Conservation (phyloP, 495 filamentous ascomycete genomes). For the Cryomyces antarcticus region DNA sequence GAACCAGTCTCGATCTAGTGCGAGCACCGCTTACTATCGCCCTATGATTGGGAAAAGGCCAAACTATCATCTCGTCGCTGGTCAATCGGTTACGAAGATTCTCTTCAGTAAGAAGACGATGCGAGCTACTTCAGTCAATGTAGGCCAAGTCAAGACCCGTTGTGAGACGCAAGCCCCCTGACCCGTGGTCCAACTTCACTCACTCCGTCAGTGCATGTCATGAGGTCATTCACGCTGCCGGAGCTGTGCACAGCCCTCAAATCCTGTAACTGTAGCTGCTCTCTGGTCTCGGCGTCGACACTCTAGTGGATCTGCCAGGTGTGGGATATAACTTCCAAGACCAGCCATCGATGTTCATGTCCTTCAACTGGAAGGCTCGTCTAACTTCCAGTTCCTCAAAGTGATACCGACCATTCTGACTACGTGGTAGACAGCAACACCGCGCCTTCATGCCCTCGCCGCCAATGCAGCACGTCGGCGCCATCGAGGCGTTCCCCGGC, state of each 20-base stretch:
- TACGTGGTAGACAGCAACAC: too few relatives aligned
- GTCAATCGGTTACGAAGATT: conserved; percentile 25
- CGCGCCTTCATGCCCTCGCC: conserved; percentile 16
- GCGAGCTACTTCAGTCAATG: too few relatives aligned
- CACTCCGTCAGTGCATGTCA: conserved; percentile 8
- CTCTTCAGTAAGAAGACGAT: conserved; percentile 16
- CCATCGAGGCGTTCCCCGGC: conserved; percentile 13
- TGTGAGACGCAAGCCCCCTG: too few relatives aligned
- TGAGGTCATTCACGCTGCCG: conserved; percentile 34
- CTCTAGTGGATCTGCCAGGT: conserved; percentile 24
- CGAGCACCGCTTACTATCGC: conserved; percentile 27
- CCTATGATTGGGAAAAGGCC: conserved; percentile 19
- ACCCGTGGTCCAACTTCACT: conserved; percentile 1
- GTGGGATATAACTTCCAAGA: conserved; percentile 37
- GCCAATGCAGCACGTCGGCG: conserved; percentile 16
- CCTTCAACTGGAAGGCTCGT: neutral
- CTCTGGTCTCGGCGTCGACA: conserved; percentile 20
- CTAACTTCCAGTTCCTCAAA: too few relatives aligned
- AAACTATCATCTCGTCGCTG: conserved; percentile 26
- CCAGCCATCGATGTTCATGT: neutral
- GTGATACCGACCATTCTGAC: too few relatives aligned
- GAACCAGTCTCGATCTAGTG: conserved; percentile 30
- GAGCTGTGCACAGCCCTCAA: conserved; percentile 30
- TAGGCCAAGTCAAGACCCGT: too few relatives aligned
- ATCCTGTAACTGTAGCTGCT: conserved; percentile 35